Base-by-base conservation (phyloP, 257 asterid species). In the Ilex asprella region DNA sequence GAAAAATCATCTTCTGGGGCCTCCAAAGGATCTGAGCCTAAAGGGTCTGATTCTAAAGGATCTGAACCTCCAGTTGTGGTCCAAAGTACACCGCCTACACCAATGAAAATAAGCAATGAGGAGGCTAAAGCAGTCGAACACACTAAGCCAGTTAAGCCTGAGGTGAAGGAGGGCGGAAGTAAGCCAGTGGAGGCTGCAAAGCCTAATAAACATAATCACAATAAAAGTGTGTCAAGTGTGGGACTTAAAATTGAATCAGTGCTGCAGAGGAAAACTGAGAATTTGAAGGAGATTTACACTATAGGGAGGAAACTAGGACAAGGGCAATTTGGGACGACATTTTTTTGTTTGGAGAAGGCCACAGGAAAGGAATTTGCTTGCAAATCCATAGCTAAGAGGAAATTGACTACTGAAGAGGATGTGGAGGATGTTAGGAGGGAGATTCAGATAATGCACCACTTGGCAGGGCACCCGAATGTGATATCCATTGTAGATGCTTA, bases 341-440 rank as follows among this genome's bases (percentile, higher is more conserved):
- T 62, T 60, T 70, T 75, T 30, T 79, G 82, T 30, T n/a, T 74
- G 55, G 79, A 70, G 64, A 79, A 79, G 68, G 70, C 69, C 39
- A 72, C 63, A 30, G 76, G 79, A 59, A 68, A 66, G 53, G 73
- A 74, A 58, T 79, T 55, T 30, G 84, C 84, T 10, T 79, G 84
- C 63, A 79, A 79, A 72, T 72, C 84, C 3, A 79, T 79, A 39
- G 77, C 81, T 51, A 79, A 79, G 72, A 76, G 84, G 69, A 79
- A 79, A 64, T 56, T 79, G 43, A 64, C 68, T 29, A 79, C 77
- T 5, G 70, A 74, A 72, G 84, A 79, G 51, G 84, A 79, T 61
- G 84, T 79, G 31, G 84, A 79, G 60, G 84, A 75, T 73, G 84
- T 79, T 32, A 70, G 84, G 73, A 79, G 81, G 73, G 84, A 79